A percentile compares a stretch with the other conserved stretches of the same genome.
These are phyloP conservation scores for Polytrichum formosum DNA, from an alignment of 225 moss, liverwort and hornwort species.

Conservation along the genomic window DNA sequence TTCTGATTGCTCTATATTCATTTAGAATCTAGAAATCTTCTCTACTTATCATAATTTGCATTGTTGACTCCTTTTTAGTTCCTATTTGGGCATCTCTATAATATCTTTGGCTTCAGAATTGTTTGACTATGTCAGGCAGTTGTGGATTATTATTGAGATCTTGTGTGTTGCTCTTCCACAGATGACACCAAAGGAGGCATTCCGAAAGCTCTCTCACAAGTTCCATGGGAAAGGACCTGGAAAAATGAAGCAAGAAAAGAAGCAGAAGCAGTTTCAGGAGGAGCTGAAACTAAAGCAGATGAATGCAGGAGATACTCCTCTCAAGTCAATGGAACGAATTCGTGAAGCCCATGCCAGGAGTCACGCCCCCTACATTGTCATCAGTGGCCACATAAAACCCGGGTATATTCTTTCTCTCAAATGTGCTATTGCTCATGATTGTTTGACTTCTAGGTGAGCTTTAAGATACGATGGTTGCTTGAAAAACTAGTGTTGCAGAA, in stretches of 20 bases:
- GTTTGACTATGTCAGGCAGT: no score
- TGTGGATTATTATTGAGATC: no score
- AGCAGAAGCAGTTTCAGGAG: slow-evolving; percentile 95
- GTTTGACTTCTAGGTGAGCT: no score
- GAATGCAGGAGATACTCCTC: slow-evolving; percentile 98
- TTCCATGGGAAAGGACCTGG: slow-evolving; percentile 99
- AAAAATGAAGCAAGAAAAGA: slow-evolving; percentile 99
- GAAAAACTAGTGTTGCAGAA: no score
- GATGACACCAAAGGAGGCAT: slow-evolving; percentile 99
- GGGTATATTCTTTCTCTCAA: slow-evolving; percentile 37
- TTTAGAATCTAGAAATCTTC: no score
- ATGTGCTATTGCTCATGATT: no score
- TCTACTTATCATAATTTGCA: no score
- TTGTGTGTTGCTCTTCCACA: slow-evolving; percentile 15
- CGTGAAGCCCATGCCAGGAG: slow-evolving; percentile 95
- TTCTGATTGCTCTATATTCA: no score
- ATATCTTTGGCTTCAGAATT: no score
- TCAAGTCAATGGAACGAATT: slow-evolving; percentile 99
- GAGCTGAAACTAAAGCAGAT: slow-evolving; percentile 97
- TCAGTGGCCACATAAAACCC: slow-evolving; percentile 99
- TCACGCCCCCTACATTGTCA: slow-evolving; percentile 93
- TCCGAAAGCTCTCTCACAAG: slow-evolving; percentile 98
- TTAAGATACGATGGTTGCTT: no score
- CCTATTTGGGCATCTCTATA: no score
- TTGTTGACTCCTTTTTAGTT: no score